These are phyloP conservation scores for Alternaria hordeiaustralica DNA, from an alignment of 2,329 filamentous ascomycete species.

Conservation along the genomic window DNA sequence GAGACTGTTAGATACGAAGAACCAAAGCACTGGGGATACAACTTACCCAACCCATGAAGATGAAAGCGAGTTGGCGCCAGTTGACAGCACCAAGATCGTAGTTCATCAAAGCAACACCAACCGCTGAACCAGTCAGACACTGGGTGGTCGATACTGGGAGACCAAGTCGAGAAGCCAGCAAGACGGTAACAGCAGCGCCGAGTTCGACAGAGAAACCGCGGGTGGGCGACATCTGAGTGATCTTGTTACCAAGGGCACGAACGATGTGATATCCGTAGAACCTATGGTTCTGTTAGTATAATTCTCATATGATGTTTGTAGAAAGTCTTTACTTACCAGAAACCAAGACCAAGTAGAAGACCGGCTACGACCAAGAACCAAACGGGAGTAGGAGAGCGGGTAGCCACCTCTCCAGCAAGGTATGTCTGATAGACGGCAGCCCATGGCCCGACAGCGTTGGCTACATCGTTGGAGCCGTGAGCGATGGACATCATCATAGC, in stretches of 20 bases:
- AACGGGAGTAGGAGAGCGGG: conserved; percentile 60
- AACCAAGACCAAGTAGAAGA: conserved; percentile 60
- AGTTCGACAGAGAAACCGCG: conserved; percentile 53
- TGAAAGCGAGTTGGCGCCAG: conserved; percentile 51
- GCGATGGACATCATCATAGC: conserved; percentile 76
- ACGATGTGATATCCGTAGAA: conserved; percentile 71
- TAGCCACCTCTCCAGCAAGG: conserved; percentile 55
- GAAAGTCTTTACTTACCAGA: conserved; percentile 49
- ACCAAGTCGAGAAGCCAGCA: conserved; percentile 66
- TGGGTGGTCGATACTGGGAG: conserved; percentile 71
- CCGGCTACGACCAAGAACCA: conserved; percentile 67
- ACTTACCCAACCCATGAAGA: conserved; percentile 37
- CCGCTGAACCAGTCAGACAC: conserved; percentile 50
- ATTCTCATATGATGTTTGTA: not conserved
- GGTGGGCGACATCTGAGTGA: conserved; percentile 66
- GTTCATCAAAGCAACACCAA: conserved; percentile 39
- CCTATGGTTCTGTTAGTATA: not conserved
- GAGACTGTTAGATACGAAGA: conserved; percentile 28
- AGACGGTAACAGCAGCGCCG: conserved; percentile 65
- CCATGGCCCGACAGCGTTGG: conserved; percentile 62
- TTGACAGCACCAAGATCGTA: conserved; percentile 49
- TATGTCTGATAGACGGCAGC: conserved; percentile 69
- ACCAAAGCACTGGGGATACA: not conserved
- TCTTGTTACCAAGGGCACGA: conserved; percentile 65
- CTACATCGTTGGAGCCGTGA: conserved; percentile 72